Evolutionary conservation across 1,284 basidiomycete genomes (phyloP).

Genomic region (Malassezia yamatoensis): DNA sequence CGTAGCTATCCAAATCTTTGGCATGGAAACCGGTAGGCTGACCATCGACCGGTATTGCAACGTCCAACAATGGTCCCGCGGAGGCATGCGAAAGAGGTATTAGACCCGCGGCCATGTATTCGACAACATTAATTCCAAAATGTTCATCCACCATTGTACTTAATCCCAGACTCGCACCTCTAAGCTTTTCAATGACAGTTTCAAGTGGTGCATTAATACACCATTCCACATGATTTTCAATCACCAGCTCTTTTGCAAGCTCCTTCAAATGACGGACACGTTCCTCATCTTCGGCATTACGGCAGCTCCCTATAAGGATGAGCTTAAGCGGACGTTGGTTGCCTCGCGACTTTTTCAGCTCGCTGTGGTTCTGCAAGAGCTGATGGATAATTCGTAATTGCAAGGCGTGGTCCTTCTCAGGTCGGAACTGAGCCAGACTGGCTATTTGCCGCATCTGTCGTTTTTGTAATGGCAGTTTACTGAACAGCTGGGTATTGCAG

Average conservation of each 20-base stretch:
- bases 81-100: conserved; percentile 87
- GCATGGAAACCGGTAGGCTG: conserved; percentile 79
- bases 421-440: conserved; percentile 63
- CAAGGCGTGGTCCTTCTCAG: conserved; percentile 83
- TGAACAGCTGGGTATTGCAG: conserved; percentile 72
- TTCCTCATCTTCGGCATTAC: conserved; percentile 64
- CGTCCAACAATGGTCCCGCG: conserved; percentile 81
- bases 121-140: conserved; percentile 95
- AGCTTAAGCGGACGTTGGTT: conserved; percentile 13
- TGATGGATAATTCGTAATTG: conserved; percentile 65
- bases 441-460: conserved; percentile 19
- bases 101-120: conserved; percentile 88
- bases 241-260: conserved; percentile 58
- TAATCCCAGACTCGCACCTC: conserved; percentile 67
- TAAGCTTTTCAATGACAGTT: conserved; percentile 61
- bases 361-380: conserved; percentile 53
- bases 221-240: conserved; percentile 64
- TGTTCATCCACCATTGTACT: conserved; percentile 99
- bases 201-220: conserved; percentile 72
- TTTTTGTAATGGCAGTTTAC: conserved; percentile 56
- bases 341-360: conserved; percentile 16
- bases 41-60: conserved; percentile 64
- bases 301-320: conserved; percentile 70
- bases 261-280: conserved; percentile 59
- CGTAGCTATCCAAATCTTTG: conserved; percentile 60